Evolutionary conservation across 2,329 filamentous ascomycete species (phyloP).

Genomic region (Lasiodiplodia gonubiensis): DNA sequence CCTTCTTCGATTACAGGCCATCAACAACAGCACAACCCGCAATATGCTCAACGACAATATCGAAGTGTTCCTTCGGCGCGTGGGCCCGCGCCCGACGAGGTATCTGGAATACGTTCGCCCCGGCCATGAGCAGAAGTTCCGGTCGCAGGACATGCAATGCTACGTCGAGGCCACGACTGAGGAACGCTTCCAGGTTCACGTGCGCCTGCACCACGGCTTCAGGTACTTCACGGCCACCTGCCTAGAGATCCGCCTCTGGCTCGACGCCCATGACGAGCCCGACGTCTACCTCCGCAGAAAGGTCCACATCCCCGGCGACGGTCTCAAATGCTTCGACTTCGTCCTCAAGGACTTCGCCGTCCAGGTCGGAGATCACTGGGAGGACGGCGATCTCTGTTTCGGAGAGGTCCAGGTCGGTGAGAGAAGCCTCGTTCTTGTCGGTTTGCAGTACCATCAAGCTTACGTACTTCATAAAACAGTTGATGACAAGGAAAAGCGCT

Average conservation of each 20-base stretch:
- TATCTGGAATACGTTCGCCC: constrained; percentile 15
- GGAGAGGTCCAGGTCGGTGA: constrained; percentile 10
- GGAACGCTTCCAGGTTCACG: constrained; percentile 12
- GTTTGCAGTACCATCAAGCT: background rate
- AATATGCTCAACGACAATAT: constrained; percentile 20
- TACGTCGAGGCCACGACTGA: constrained; percentile 10
- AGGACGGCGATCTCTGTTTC: constrained; percentile 13
- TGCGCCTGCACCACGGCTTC: constrained; percentile 15
- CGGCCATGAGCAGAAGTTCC: background rate
- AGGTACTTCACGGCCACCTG: constrained; percentile 15
- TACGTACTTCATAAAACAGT: background rate
- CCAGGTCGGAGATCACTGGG: constrained; percentile 16
- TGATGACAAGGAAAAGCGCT: background rate
- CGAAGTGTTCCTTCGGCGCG: constrained; percentile 20
- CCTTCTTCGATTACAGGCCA: background rate
- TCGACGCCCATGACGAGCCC: constrained; percentile 20
- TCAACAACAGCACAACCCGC: background rate
- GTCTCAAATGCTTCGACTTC: background rate
- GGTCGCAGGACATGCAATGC: background rate
- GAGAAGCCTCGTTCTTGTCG: background rate
- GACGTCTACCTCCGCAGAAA: constrained; percentile 18
- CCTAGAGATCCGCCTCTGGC: constrained; percentile 17
- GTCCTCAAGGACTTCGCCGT: constrained; percentile 12
- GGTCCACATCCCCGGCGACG: background rate
- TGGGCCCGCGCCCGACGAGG: background rate